A percentile compares a stretch with the other conserved stretches of the same genome.
Evolutionary conservation across 2,329 filamentous ascomycete genomes (phyloP).

Genomic region (Ophiostoma fasciatum): DNA sequence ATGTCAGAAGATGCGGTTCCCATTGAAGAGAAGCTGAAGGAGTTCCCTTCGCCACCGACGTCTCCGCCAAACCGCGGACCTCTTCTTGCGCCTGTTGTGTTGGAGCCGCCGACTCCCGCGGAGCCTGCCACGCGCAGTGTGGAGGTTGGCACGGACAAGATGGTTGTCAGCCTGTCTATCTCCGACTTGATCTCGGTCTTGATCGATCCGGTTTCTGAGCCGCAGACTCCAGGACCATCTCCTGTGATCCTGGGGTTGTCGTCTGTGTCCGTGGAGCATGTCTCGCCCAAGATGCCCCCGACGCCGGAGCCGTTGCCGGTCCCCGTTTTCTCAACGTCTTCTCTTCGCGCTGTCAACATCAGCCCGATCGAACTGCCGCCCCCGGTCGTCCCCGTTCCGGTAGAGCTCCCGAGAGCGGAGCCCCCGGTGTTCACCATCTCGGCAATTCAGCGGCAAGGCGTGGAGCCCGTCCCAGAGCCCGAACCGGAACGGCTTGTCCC

Average conservation of each 20-base stretch:
- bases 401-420: slow-evolving; percentile 4
- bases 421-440: slow-evolving; percentile 21
- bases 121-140: slow-evolving; percentile 1
- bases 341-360: slow-evolving; percentile 7
- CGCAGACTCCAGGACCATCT: neutral
- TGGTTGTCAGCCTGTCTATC: slow-evolving; percentile 1
- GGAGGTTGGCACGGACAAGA: neutral
- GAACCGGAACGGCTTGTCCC: slow-evolving; percentile 7
- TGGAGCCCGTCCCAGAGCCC: slow-evolving; percentile 9
- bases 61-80: slow-evolving; percentile 18
- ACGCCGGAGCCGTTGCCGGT: slow-evolving; percentile 1
- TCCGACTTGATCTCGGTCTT: slow-evolving; percentile 8
- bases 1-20: slow-evolving; percentile 4
- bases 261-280: slow-evolving; percentile 3
- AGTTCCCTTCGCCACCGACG: slow-evolving; percentile 38
- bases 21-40: slow-evolving; percentile 35
- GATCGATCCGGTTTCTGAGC: slow-evolving; percentile 6
- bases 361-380: slow-evolving; percentile 7
- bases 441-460: slow-evolving; percentile 25
- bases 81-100: slow-evolving; percentile 13
- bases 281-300: slow-evolving; percentile 2
- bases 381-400: slow-evolving; percentile 3
- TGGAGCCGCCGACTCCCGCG: slow-evolving; percentile 18
- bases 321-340: slow-evolving; percentile 7
- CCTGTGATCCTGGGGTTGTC: slow-evolving; percentile 6